A percentile compares a stretch with the other conserved stretches of the same genome.
Conservation (phyloP, 108 stramenopile species). For the Cylindrotheca fusiformis region DNA sequence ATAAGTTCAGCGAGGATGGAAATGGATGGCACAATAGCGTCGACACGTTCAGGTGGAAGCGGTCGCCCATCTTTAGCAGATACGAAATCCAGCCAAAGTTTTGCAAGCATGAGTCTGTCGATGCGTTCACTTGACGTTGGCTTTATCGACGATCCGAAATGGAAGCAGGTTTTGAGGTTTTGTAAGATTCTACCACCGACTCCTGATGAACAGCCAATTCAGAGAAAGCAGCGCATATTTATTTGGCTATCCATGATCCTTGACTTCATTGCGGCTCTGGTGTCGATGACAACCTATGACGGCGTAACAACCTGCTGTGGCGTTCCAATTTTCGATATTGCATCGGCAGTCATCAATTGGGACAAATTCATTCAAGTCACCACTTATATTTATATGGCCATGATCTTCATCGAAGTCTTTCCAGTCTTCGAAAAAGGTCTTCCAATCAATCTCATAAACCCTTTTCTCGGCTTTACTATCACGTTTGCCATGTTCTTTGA, state of each 20-base stretch:
- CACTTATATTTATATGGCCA: conserved; percentile 28
- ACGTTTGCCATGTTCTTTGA: conserved; percentile 43
- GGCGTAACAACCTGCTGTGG: conserved; percentile 36
- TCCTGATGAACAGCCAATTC: conserved; percentile 12
- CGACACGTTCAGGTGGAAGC: no score
- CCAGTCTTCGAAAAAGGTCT: conserved; percentile 35
- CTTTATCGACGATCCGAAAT: conserved; percentile 24
- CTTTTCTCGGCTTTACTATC: conserved; percentile 39
- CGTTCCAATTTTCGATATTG: conserved; percentile 27
- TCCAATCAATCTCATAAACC: conserved; percentile 31
- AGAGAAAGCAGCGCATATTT: conserved; percentile 19
- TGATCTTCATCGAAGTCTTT: conserved; percentile 38
- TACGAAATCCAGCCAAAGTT: neutral
- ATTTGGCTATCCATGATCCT: conserved; percentile 29
- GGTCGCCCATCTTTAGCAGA: neutral
- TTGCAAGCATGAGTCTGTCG: conserved; percentile 1
- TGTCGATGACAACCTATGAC: conserved; percentile 26
- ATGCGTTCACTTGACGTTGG: conserved; percentile 6
- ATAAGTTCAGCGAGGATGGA: no score
- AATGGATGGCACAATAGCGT: no score
- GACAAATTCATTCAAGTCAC: conserved; percentile 17
- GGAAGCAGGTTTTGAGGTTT: conserved; percentile 20
- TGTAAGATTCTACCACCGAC: conserved; percentile 18
- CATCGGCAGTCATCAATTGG: conserved; percentile 18
- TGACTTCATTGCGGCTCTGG: conserved; percentile 33